Base-by-base conservation (phyloP, 495 filamentous ascomycete genomes). In the Aspergillus ellipticus region DNA sequence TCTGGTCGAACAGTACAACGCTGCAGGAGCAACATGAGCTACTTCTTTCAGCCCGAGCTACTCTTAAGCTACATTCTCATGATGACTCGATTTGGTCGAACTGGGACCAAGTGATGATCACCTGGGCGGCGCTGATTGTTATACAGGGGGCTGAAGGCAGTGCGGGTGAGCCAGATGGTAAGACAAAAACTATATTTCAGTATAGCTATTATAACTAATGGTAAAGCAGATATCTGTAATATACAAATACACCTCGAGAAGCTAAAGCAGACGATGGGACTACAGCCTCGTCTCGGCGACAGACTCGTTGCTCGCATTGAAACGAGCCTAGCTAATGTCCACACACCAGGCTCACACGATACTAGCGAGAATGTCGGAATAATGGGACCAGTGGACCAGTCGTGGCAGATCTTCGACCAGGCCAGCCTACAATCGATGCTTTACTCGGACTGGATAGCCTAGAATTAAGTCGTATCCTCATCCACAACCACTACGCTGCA, bases 51-150 rank as follows among this genome's bases (percentile, higher is more conserved):
- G 49, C 49, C 5, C 31, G 49, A n/a, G 49, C 49, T 11, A 52
- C 49, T 3, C 35, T 52, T 7, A 52, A 52, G 13, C 35, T 52
- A 3, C 49, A 42, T 24, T 52, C 49, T 0, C 49, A 52, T 16
- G 49, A 52, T 42, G 35, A 52, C 10, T 42, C 49, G 1, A 52
- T 52, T 24, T 52, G 49, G 49, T 52, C 49, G 19, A 52, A 52
- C 11, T 52, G 35, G 49, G 49, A 52, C 29, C 35, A 41, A 11
- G 19, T 52, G 0, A 52, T 52, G 13, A 52, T 52, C n/a, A 52
- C 49, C 19, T 52, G 49, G 49, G 49, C 49, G 7, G 33, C 49
- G 17, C 33, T 52, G 2, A 52, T 52, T 26, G 49, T 52, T 0
- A 9, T 52, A 26, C 49, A 52, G 35, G 49, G 49, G 10, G 22